Conservation (phyloP, 805 yeast genomes). For the Spathaspora sp. region DNA sequence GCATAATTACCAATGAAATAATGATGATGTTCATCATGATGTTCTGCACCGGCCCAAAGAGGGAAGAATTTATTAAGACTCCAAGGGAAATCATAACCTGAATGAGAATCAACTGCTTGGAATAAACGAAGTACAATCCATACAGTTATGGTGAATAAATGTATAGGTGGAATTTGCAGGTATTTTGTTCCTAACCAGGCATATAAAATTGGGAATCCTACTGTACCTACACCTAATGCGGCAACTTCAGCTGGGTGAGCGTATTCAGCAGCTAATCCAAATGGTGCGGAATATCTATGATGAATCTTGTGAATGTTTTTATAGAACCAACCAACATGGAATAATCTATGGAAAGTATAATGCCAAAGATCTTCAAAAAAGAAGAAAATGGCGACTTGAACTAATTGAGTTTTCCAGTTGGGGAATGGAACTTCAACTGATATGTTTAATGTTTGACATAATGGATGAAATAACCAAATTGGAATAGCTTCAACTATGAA, state of each 20-base stretch:
- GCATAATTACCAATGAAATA: conserved; percentile 95
- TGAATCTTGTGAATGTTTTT: conserved; percentile 95
- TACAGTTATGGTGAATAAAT: conserved; percentile 79
- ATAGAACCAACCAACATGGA: conserved; percentile 87
- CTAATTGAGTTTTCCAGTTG: conserved; percentile 47
- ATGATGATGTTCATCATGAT: conserved; percentile 96
- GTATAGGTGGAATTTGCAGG: conserved; percentile 44
- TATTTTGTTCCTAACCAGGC: conserved; percentile 64
- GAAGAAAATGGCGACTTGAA: conserved; percentile 76
- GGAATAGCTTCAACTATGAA: conserved; percentile 93
- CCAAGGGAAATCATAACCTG: conserved; percentile 98
- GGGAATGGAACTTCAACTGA: conserved; percentile 85
- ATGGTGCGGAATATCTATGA: conserved; percentile 97
- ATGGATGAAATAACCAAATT: conserved; percentile 95
- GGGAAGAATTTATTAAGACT: conserved; percentile 89
- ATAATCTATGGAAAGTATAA: conserved; percentile 88
- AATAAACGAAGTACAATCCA: conserved; percentile 88
- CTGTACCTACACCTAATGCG: conserved; percentile 91
- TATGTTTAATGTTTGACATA: conserved; percentile 80
- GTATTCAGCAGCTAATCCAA: conserved; percentile 95
- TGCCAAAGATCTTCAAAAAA: conserved; percentile 94
- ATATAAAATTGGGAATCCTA: conserved; percentile 88
- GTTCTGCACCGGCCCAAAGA: conserved; percentile 98
- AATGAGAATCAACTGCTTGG: conserved; percentile 97
- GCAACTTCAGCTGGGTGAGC: conserved; percentile 95